Evolutionary conservation across 768 basidiomycete species (phyloP), one percentile per base, ranked within the genome.

Genomic region (Brasilioporus rufonigricans): DNA sequence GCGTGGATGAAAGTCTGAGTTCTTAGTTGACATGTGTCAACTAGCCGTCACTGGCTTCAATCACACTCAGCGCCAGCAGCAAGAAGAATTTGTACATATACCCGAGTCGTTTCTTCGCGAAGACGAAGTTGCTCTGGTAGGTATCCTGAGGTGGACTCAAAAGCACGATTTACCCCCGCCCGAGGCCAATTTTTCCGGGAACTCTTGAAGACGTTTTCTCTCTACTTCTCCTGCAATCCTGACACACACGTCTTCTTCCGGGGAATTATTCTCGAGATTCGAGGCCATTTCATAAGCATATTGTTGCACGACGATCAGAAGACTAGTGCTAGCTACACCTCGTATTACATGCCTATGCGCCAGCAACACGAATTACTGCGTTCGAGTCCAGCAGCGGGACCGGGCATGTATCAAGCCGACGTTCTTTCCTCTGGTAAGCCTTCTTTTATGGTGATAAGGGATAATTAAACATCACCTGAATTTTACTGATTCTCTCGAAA

Each of bases 401-500:
- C 49, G 10, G 0, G 2, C 5, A 24, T 66, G 6, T 33, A 44
- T 27, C 61, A 32, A 29, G 47, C 33, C 23, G 21, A 24, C 10
- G 0, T 18, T 8, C 7, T 50, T 26, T 66, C 64, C 8, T 19
- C 58, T 19, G 58, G 63, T 66, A 26, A 55, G 63, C 27, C 4
- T 32, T n/a, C 41, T 44, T 43, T 19, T 31, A 4, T 16, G 18
- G 16, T 13, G 19, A 5, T 14, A 8, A n/a, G 24, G 39, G 23
- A 29, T 1, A 38, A 23, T 6, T 38, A 7, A 24, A 21, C 14
- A 8, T 18, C 14, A 19, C 3, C 32, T 36, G 6, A 12, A 50
- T 24, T n/a, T n/a, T 10, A 32, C 40, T 63, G 12, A 44, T 24
- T 21, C 11, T 19, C 19, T n/a, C 18, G 5, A n/a, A 55, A 61